A percentile compares a stretch with the other conserved stretches of the same genome.
Conservation (phyloP, 208 protist species). For the Crithidia expoeki region DNA sequence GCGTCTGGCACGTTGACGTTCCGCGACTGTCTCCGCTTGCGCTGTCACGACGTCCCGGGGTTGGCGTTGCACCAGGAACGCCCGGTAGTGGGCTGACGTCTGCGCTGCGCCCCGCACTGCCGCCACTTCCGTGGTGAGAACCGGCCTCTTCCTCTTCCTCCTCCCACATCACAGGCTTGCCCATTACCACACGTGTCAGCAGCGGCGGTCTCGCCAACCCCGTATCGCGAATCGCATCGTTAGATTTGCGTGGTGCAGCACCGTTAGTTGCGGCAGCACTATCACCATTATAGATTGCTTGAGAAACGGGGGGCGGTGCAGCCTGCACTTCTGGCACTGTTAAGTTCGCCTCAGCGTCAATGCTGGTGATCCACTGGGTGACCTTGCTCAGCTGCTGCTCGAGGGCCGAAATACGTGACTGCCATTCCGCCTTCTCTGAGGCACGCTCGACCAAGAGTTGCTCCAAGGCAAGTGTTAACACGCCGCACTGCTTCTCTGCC, state of each 20-base stretch:
- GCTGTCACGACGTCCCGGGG: slow-evolving; percentile 37
- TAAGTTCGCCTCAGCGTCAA: slow-evolving; percentile 28
- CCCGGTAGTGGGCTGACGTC: slow-evolving; percentile 22
- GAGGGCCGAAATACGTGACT: slow-evolving; percentile 22
- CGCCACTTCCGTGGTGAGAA: slow-evolving; percentile 2
- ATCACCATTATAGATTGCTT: not conserved
- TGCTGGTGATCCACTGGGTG: slow-evolving; percentile 24
- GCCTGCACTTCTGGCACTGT: not conserved
- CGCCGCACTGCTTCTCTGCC: slow-evolving; percentile 28
- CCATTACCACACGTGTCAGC: not conserved
- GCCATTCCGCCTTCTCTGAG: slow-evolving; percentile 25
- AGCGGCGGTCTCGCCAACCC: not conserved
- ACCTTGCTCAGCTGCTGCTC: slow-evolving; percentile 26
- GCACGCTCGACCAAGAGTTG: slow-evolving; percentile 29
- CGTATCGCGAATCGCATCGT: not conserved
- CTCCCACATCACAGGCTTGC: slow-evolving; percentile 24
- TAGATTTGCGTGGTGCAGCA: not conserved
- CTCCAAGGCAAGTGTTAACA: slow-evolving; percentile 32
- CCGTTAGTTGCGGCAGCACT: not conserved
- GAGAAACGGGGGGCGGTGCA: not conserved
- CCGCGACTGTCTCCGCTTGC: slow-evolving; percentile 12
- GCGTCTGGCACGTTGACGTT: slow-evolving; percentile 27
- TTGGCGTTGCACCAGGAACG: slow-evolving; percentile 40
- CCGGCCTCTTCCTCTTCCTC: slow-evolving; percentile 12
- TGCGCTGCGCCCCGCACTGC: slow-evolving; percentile 10